These are phyloP conservation scores for Aspergillus kassunensis DNA, from an alignment of 495 filamentous ascomycete genomes.

Conservation along the genomic window DNA sequence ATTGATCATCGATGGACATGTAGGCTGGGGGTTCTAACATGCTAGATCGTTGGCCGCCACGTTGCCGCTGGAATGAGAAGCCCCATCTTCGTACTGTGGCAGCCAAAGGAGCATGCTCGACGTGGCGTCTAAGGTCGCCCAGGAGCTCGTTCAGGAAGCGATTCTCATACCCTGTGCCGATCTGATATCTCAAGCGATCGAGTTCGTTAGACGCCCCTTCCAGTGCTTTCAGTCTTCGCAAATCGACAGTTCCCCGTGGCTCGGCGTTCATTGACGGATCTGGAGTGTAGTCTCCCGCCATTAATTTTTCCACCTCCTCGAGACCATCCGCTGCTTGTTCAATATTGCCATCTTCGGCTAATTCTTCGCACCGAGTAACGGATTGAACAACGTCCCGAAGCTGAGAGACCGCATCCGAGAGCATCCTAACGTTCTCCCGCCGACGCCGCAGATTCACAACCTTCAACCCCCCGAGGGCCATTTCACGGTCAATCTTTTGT, in stretches of 20 bases:
- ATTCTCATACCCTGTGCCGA: slow-evolving; percentile 82
- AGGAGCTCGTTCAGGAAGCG: slow-evolving; percentile 77
- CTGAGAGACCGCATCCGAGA: slow-evolving; percentile 79
- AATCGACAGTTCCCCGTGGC: slow-evolving; percentile 51
- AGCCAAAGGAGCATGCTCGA: slow-evolving; percentile 65
- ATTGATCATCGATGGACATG: slow-evolving; percentile 59
- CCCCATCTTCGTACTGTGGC: slow-evolving; percentile 79
- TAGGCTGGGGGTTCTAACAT: slow-evolving; percentile 70
- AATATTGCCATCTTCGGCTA: slow-evolving; percentile 76
- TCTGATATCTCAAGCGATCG: slow-evolving; percentile 65
- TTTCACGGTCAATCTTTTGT: slow-evolving; percentile 73
- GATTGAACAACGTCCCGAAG: slow-evolving; percentile 73
- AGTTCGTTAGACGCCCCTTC: slow-evolving; percentile 77
- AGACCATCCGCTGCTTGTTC: slow-evolving; percentile 75
- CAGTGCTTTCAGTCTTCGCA: slow-evolving; percentile 74
- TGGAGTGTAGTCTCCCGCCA: slow-evolving; percentile 59
- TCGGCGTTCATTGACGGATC: slow-evolving; percentile 21
- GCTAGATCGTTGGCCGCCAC: slow-evolving; percentile 63
- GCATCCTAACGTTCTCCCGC: slow-evolving; percentile 77
- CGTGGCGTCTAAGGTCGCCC: slow-evolving; percentile 74
- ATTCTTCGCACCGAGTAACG: slow-evolving; percentile 68
- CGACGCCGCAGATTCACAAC: slow-evolving; percentile 77
- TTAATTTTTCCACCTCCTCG: slow-evolving; percentile 70
- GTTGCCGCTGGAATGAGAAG: slow-evolving; percentile 54
- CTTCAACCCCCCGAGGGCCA: slow-evolving; percentile 82